Percentiles rank a stretch among this genome's conserved stretches.
Evolutionary conservation across 768 basidiomycete genomes (phyloP).

Genomic region (Collybia mongolica): DNA sequence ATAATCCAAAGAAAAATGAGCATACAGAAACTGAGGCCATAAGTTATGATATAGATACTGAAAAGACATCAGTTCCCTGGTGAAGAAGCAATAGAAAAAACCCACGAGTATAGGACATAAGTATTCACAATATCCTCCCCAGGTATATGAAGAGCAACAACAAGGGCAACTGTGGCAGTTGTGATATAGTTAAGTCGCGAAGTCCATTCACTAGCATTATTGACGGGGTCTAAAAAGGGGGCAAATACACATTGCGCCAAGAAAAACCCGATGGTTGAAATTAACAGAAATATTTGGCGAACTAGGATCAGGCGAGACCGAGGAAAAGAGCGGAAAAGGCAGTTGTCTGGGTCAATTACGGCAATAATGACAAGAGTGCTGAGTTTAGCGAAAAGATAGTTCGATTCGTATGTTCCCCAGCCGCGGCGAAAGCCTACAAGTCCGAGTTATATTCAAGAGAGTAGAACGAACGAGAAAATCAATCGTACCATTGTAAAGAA

Average conservation of each 20-base stretch:
- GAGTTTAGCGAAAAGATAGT: constrained; percentile 70
- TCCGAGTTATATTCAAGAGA: constrained; percentile 2
- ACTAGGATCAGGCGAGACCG: constrained; percentile 51
- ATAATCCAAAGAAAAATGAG: not conserved
- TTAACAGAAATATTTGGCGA: constrained; percentile 61
- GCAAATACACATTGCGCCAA: constrained; percentile 55
- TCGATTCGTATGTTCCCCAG: constrained; percentile 67
- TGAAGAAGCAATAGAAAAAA: constrained; percentile 10
- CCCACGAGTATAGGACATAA: constrained; percentile 64
- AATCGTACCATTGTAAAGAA: constrained; percentile 63
- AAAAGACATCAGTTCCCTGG: constrained; percentile 4
- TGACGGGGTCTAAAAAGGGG: constrained; percentile 69
- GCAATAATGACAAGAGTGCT: constrained; percentile 64
- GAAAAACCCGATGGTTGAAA: constrained; percentile 59
- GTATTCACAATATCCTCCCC: constrained; percentile 55
- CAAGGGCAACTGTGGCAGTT: constrained; percentile 62
- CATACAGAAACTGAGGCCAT: constrained; percentile 67
- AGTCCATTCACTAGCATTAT: constrained; percentile 75
- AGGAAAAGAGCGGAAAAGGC: constrained; percentile 58
- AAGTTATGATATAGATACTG: constrained; percentile 55
- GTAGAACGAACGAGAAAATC: not conserved
- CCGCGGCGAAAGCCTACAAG: constrained; percentile 61
- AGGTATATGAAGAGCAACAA: constrained; percentile 58
- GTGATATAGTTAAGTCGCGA: constrained; percentile 69
- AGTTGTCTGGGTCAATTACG: constrained; percentile 69